phyloP scores from a whole-genome alignment of 2,329 filamentous ascomycete genomes.

The Ascocoryne sarcoides region DNA sequence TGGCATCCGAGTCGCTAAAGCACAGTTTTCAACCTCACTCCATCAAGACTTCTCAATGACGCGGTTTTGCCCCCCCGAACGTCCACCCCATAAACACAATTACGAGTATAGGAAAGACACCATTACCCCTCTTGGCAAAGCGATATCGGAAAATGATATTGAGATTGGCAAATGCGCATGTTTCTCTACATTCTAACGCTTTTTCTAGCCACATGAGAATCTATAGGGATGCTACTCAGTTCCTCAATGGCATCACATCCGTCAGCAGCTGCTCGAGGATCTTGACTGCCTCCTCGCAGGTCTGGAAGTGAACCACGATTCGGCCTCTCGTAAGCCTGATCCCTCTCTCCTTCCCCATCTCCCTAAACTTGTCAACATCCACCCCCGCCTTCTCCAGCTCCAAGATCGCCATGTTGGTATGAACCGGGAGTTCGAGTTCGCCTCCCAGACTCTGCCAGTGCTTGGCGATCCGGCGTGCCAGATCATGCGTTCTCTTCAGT shows the following conservation, averaged over 20 bases:
- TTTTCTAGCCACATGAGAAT: no score
- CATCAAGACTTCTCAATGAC: no score
- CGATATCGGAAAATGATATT: no score
- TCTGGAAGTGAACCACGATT: constrained; percentile 62
- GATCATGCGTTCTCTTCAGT: constrained; percentile 49
- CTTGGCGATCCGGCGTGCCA: constrained; percentile 50
- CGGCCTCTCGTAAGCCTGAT: constrained; percentile 47
- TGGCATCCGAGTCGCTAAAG: no score
- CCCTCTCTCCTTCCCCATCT: constrained; percentile 46
- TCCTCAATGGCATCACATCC: background rate
- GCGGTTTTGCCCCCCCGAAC: no score
- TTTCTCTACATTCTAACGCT: no score
- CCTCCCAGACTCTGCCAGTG: constrained; percentile 55
- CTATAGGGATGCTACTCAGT: no score
- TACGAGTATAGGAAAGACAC: no score
- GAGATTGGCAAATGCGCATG: no score
- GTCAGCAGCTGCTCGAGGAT: background rate
- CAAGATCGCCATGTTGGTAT: constrained; percentile 72
- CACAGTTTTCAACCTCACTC: no score
- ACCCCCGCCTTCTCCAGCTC: constrained; percentile 50
- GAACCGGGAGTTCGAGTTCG: constrained; percentile 48
- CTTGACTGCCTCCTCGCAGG: constrained; percentile 46
- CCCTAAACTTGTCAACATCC: constrained; percentile 41
- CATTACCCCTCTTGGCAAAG: no score
- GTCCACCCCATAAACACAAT: no score